Evolutionary conservation across 2,329 filamentous ascomycete species (phyloP).

Genomic region (Aureobasidium namibiae): DNA sequence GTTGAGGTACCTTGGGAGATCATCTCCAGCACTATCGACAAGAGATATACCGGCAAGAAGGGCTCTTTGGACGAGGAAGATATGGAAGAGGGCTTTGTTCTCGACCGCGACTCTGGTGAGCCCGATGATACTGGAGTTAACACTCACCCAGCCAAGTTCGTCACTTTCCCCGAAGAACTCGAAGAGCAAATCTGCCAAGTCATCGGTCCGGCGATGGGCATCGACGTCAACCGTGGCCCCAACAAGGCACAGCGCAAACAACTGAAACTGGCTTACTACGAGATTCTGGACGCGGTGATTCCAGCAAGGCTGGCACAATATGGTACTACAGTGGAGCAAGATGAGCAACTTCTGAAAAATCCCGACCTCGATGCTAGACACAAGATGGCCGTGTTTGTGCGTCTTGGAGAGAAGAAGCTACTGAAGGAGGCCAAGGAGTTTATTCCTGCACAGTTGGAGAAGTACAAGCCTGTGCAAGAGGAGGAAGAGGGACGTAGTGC

Average conservation of each 20-base stretch:
- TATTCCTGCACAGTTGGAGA: neutral
- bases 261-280: neutral
- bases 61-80: neutral
- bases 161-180: slow-evolving; percentile 7
- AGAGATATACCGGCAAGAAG: neutral
- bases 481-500: slow-evolving; percentile 1
- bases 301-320: slow-evolving; percentile 13
- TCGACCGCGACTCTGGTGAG: slow-evolving; percentile 12
- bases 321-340: slow-evolving; percentile 8
- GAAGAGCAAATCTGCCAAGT: slow-evolving; percentile 10
- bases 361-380: neutral
- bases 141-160: neutral
- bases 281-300: neutral
- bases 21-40: slow-evolving; percentile 30
- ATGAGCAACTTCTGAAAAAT: neutral
- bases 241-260: slow-evolving; percentile 5
- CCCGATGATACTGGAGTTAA: slow-evolving; percentile 9
- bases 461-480: slow-evolving; percentile 6
- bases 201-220: neutral
- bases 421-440: slow-evolving; percentile 3
- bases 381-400: slow-evolving; percentile 6
- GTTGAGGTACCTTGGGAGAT: slow-evolving; percentile 63
- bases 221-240: neutral
- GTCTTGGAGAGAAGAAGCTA: slow-evolving; percentile 5
- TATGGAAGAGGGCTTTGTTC: slow-evolving; percentile 10